Evolutionary conservation across 768 basidiomycete species (phyloP).

Genomic region (Serendipita sp.): DNA sequence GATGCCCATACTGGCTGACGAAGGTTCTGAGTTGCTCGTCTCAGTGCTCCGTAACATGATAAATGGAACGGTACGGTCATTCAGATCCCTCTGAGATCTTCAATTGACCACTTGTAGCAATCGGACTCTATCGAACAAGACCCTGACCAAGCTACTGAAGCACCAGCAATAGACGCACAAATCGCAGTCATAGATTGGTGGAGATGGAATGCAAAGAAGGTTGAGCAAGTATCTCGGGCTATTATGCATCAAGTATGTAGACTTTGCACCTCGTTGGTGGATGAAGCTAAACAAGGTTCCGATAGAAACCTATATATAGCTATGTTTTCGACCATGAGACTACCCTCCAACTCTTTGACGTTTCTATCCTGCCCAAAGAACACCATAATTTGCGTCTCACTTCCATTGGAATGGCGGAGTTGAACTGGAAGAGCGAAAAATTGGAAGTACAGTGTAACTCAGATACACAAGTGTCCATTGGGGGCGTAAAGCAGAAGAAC

Average conservation of each 20-base stretch:
- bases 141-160: conserved; percentile 26
- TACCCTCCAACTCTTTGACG: conserved; percentile 21
- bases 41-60: conserved; percentile 49
- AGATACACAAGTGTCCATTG: conserved; percentile 35
- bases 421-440: conserved; percentile 22
- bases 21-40: conserved; percentile 58
- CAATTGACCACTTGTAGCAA: conserved; percentile 20
- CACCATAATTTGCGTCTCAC: conserved; percentile 9
- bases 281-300: background rate
- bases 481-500: conserved; percentile 44
- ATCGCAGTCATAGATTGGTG: conserved; percentile 42
- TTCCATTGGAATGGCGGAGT: conserved; percentile 28
- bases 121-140: conserved; percentile 34
- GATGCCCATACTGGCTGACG: conserved; percentile 38
- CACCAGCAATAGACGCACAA: conserved; percentile 39
- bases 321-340: conserved; percentile 15
- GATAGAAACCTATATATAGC: background rate
- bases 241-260: conserved; percentile 48
- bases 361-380: conserved; percentile 9
- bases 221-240: conserved; percentile 41
- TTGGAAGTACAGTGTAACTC: conserved; percentile 41
- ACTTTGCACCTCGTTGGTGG: background rate
- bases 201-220: conserved; percentile 35
- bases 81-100: background rate
- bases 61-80: conserved; percentile 30